A percentile compares a stretch with the other conserved stretches of the same genome.
Conservation (phyloP, 768 basidiomycete genomes). For the Lactifluus echinatus region DNA sequence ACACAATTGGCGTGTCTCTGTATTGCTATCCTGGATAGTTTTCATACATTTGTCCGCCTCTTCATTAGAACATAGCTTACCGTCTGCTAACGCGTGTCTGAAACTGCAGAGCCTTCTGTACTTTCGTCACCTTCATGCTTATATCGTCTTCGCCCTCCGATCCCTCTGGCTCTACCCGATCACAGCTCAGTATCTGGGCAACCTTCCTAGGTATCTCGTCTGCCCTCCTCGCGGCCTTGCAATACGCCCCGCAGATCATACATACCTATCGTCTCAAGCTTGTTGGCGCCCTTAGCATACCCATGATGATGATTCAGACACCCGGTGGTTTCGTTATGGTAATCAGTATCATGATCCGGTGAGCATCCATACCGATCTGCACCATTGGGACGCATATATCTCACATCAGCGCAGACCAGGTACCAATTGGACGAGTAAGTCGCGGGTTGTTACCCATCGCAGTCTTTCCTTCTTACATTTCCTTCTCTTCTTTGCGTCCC, state of each 20-base stretch:
- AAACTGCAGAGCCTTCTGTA: slow-evolving; percentile 42
- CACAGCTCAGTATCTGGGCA: slow-evolving; percentile 54
- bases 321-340: slow-evolving; percentile 89
- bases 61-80: not conserved
- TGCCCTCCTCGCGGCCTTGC: slow-evolving; percentile 66
- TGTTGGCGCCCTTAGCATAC: slow-evolving; percentile 88
- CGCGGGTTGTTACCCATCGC: not conserved
- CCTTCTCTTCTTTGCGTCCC: not conserved
- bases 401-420: slow-evolving; percentile 43
- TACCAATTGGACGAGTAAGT: slow-evolving; percentile 77
- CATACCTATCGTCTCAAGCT: slow-evolving; percentile 72
- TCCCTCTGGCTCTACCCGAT: slow-evolving; percentile 30
- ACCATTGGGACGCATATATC: not conserved
- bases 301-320: slow-evolving; percentile 93
- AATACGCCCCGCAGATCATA: slow-evolving; percentile 82
- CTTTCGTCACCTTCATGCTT: slow-evolving; percentile 55
- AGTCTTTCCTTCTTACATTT: not conserved
- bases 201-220: slow-evolving; percentile 81
- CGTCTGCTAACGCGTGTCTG: slow-evolving; percentile 9
- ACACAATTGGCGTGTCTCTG: slow-evolving; percentile 69
- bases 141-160: slow-evolving; percentile 37
- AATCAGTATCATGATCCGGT: slow-evolving; percentile 66
- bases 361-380: slow-evolving; percentile 18
- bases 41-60: slow-evolving; percentile 65
- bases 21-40: slow-evolving; percentile 65